A percentile compares a stretch with the other conserved stretches of the same genome.
Evolutionary conservation across 1,284 basidiomycete genomes (phyloP).

Genomic region (Lignosus rhinocerotis): DNA sequence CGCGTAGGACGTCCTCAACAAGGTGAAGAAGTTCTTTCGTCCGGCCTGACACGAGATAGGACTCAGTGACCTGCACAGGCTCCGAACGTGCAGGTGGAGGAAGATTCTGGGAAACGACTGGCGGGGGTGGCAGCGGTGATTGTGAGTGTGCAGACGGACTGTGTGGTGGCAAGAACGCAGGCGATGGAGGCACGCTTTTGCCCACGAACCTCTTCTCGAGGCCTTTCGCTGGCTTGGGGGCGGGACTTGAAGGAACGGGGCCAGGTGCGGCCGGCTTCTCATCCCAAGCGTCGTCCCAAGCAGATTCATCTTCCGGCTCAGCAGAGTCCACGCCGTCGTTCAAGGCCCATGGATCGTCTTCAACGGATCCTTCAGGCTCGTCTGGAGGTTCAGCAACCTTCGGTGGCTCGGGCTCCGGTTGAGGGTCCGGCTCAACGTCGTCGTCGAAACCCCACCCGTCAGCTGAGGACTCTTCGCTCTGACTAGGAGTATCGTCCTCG

Average conservation of each 20-base stretch:
- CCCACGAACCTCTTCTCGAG: conserved; percentile 59
- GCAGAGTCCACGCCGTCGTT: conserved; percentile 44
- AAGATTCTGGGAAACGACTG: not conserved
- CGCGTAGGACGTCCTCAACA: conserved; percentile 58
- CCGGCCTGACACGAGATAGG: conserved; percentile 57
- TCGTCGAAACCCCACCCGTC: conserved; percentile 61
- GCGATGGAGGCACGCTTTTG: conserved; percentile 33
- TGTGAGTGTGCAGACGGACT: conserved; percentile 25
- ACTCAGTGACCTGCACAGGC: conserved; percentile 41
- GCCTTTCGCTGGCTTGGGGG: conserved; percentile 51
- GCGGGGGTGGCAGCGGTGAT: conserved; percentile 24
- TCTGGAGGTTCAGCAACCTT: conserved; percentile 8
- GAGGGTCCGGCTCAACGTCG: conserved; percentile 35
- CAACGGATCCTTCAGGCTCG: conserved; percentile 26
- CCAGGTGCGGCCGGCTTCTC: conserved; percentile 36
- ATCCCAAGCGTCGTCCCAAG: conserved; percentile 68
- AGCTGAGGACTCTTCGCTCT: conserved; percentile 13
- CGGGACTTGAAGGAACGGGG: conserved; percentile 32
- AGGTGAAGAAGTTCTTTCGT: conserved; percentile 58
- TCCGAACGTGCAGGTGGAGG: conserved; percentile 4
- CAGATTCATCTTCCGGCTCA: conserved; percentile 32
- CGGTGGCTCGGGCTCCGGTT: conserved; percentile 16
- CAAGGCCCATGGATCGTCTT: conserved; percentile 69
- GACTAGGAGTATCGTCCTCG: conserved; percentile 27
- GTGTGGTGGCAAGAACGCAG: conserved; percentile 25